Percentiles rank a stretch among this genome's conserved stretches.
These are phyloP conservation scores for Cladophialophora immunda DNA, from an alignment of 2,329 filamentous ascomycete genomes.

Conservation along the genomic window DNA sequence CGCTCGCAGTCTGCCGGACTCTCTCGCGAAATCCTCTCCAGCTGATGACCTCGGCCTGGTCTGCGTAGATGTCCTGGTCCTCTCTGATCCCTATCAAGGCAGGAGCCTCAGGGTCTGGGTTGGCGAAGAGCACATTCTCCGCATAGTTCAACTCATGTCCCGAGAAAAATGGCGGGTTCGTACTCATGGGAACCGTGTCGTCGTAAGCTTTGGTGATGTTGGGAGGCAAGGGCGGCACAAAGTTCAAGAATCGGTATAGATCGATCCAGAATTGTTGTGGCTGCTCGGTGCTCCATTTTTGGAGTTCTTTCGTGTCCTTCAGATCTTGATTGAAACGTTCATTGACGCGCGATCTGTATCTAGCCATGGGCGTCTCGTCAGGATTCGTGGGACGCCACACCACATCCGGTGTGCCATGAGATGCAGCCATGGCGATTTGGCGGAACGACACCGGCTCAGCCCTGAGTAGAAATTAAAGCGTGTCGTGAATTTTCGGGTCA, in stretches of 20 bases:
- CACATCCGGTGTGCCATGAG: no score
- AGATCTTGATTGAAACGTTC: slow-evolving; percentile 24
- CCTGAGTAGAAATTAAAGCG: no score
- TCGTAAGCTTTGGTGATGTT: slow-evolving; percentile 49
- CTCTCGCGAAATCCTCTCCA: slow-evolving; percentile 50
- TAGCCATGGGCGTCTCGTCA: slow-evolving; percentile 24
- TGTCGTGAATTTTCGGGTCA: no score
- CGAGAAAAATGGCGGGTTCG: slow-evolving; percentile 50
- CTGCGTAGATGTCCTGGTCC: slow-evolving; percentile 42
- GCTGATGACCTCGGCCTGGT: slow-evolving; percentile 48
- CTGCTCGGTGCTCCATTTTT: slow-evolving; percentile 50
- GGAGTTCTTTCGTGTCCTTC: slow-evolving; percentile 46
- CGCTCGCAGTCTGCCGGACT: slow-evolving; percentile 49
- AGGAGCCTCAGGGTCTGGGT: slow-evolving; percentile 41
- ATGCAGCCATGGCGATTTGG: no score
- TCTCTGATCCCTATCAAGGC: slow-evolving; percentile 54
- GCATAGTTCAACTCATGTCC: slow-evolving; percentile 49
- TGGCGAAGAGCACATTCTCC: slow-evolving; percentile 51
- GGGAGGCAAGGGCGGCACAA: slow-evolving; percentile 45
- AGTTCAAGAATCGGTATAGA: slow-evolving; percentile 47
- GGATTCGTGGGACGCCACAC: no score
- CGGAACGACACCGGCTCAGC: no score
- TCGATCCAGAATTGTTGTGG: slow-evolving; percentile 54
- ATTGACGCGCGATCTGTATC: slow-evolving; percentile 31
- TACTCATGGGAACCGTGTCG: slow-evolving; percentile 46